Evolutionary conservation across 768 basidiomycete genomes (phyloP).

Genomic region (Russula lepida): DNA sequence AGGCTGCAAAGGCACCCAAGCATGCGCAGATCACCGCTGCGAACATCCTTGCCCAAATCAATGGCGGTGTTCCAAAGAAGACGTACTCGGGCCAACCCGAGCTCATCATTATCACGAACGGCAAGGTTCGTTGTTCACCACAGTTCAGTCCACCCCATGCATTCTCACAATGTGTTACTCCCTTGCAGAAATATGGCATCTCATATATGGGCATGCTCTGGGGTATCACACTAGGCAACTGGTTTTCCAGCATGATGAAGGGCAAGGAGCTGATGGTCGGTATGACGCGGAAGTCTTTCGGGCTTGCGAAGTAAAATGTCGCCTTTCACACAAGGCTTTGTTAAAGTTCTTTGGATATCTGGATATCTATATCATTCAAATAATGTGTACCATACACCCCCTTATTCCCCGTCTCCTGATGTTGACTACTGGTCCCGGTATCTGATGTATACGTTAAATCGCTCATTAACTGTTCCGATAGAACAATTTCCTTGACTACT

Average conservation of each 20-base stretch:
- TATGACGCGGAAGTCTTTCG: constrained; percentile 13
- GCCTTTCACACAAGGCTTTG: not conserved
- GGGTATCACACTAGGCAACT: constrained; percentile 17
- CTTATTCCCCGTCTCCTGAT: not conserved
- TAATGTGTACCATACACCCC: constrained; percentile 10
- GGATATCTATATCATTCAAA: not conserved
- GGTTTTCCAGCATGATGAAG: constrained; percentile 18
- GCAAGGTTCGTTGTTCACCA: constrained; percentile 13
- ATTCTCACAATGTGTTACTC: not conserved
- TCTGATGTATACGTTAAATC: not conserved
- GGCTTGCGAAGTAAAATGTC: constrained; percentile 2
- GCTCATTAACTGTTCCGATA: not conserved
- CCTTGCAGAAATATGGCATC: constrained; percentile 7
- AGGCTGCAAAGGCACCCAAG: constrained; percentile 36
- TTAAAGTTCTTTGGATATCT: not conserved
- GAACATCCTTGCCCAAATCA: constrained; percentile 42
- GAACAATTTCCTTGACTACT: not conserved
- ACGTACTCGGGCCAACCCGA: constrained; percentile 44
- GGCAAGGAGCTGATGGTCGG: constrained; percentile 13
- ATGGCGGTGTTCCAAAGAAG: constrained; percentile 30
- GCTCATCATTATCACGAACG: constrained; percentile 33
- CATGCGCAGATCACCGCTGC: constrained; percentile 40
- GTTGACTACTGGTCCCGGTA: not conserved
- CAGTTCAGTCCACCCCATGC: not conserved
- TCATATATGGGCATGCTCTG: constrained; percentile 13